A percentile compares a stretch with the other conserved stretches of the same genome.
These are phyloP conservation scores for Yamadazyma endophytica DNA, from an alignment of 805 yeast genomes.

Conservation along the genomic window DNA sequence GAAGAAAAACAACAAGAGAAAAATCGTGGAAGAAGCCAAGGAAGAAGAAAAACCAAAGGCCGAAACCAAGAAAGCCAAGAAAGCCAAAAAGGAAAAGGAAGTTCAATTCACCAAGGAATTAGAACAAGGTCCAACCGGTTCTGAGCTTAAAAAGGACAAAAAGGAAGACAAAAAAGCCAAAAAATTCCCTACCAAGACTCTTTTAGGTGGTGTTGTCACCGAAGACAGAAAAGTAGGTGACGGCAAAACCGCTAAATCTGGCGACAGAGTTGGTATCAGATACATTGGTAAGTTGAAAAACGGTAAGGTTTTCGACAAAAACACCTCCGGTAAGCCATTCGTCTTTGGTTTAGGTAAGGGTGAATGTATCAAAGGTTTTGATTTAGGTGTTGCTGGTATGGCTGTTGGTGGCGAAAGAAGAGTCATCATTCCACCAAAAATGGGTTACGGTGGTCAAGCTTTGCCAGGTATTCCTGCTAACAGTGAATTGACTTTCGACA, in stretches of 20 bases:
- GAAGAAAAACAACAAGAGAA: constrained; percentile 29
- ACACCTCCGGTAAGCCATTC: constrained; percentile 96
- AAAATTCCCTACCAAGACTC: constrained; percentile 67
- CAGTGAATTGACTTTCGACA: constrained; percentile 94
- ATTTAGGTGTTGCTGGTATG: constrained; percentile 98
- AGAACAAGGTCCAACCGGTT: constrained; percentile 89
- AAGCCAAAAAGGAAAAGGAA: constrained; percentile 52
- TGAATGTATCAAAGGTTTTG: constrained; percentile 99
- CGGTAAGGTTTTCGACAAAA: constrained; percentile 95
- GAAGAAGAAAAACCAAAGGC: constrained; percentile 20
- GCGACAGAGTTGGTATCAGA: constrained; percentile 91
- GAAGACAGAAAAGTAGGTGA: constrained; percentile 91
- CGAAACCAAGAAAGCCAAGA: constrained; percentile 28
- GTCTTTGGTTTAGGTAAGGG: constrained; percentile 89
- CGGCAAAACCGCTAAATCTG: constrained; percentile 84
- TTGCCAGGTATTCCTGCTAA: constrained; percentile 98
- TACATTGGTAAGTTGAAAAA: constrained; percentile 96
- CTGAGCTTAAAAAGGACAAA: constrained; percentile 25
- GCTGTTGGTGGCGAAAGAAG: constrained; percentile 99
- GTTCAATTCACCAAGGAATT: constrained; percentile 87
- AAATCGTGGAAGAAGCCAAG: constrained; percentile 24
- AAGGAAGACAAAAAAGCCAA: constrained; percentile 15
- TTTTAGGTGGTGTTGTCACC: constrained; percentile 88
- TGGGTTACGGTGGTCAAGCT: constrained; percentile 93
- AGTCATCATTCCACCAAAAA: constrained; percentile 89